These are phyloP conservation scores for Extremus antarcticus DNA, from an alignment of 495 filamentous ascomycete genomes.

Conservation along the genomic window DNA sequence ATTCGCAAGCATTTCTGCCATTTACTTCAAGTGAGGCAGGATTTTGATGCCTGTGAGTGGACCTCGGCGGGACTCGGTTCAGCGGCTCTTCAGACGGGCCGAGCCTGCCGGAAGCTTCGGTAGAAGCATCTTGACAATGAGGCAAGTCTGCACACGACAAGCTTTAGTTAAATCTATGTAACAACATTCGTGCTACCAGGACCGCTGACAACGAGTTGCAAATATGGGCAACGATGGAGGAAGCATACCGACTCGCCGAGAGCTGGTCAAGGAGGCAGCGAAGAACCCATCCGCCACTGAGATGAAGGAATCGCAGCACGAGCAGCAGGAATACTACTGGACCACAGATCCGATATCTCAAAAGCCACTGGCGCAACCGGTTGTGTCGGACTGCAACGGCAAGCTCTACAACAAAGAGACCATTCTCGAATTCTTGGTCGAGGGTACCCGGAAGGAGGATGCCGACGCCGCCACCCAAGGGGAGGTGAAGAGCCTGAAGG, in stretches of 20 bases:
- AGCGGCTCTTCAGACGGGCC: no score
- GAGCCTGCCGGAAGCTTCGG: no score
- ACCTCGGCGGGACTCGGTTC: not conserved
- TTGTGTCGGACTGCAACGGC: constrained; percentile 77
- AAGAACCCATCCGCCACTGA: constrained; percentile 73
- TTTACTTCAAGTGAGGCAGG: not conserved
- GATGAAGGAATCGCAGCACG: constrained; percentile 75
- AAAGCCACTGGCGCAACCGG: constrained; percentile 54
- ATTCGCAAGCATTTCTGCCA: not conserved
- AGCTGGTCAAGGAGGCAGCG: constrained; percentile 85
- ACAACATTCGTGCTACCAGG: no score
- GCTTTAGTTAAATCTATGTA: no score
- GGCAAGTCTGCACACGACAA: no score
- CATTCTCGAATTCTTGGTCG: constrained; percentile 68
- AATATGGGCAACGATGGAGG: constrained; percentile 94
- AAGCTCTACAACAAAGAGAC: constrained; percentile 93
- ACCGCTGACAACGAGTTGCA: no score
- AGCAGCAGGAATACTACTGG: constrained; percentile 78
- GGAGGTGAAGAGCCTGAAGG: constrained; percentile 67
- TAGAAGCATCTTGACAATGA: no score
- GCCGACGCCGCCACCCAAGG: constrained; percentile 57
- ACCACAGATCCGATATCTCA: constrained; percentile 75
- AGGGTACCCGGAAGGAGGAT: constrained; percentile 42
- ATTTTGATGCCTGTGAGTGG: not conserved
- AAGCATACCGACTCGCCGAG: constrained; percentile 85